Evolutionary conservation across 305 asterid species (phyloP).

Genomic region (Fraxinus latifolia): DNA sequence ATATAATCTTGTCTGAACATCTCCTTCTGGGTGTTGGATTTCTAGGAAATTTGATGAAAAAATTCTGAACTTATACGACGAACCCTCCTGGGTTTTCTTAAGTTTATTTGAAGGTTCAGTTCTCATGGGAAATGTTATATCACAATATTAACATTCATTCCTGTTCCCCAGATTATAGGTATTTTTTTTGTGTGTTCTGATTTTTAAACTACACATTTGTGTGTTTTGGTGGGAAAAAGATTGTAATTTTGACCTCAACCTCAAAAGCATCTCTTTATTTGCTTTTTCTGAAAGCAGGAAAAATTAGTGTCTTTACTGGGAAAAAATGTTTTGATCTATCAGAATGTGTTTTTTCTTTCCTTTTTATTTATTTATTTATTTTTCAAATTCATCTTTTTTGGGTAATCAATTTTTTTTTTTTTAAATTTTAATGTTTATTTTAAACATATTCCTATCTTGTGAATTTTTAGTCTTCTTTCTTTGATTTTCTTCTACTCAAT

Average conservation of each 20-base stretch:
- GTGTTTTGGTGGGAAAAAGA: conserved; percentile 12
- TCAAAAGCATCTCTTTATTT: conserved; percentile 30
- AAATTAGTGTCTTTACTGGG: conserved; percentile 14
- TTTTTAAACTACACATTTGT: not conserved
- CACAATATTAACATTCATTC: conserved; percentile 18
- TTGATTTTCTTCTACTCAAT: not conserved
- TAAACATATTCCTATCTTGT: not conserved
- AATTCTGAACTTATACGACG: not conserved
- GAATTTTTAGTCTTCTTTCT: not conserved
- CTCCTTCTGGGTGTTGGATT: not conserved
- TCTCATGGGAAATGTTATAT: conserved; percentile 28
- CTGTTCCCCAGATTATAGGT: conserved; percentile 29
- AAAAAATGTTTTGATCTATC: conserved; percentile 19
- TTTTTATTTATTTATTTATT: not conserved
- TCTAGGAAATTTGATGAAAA: not conserved
- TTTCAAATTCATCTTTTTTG: too few species aligned
- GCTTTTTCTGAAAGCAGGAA: conserved; percentile 21
- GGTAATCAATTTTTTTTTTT: too few species aligned
- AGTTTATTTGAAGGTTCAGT: conserved; percentile 22
- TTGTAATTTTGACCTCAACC: conserved; percentile 23
- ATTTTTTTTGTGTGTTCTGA: conserved; percentile 4
- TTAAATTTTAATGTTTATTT: not conserved
- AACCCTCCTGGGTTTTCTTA: conserved; percentile 5
- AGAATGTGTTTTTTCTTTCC: not conserved
- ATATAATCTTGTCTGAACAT: conserved; percentile 24